Conservation (phyloP, 2,329 filamentous ascomycete genomes). For the Curvularia spicifera region DNA sequence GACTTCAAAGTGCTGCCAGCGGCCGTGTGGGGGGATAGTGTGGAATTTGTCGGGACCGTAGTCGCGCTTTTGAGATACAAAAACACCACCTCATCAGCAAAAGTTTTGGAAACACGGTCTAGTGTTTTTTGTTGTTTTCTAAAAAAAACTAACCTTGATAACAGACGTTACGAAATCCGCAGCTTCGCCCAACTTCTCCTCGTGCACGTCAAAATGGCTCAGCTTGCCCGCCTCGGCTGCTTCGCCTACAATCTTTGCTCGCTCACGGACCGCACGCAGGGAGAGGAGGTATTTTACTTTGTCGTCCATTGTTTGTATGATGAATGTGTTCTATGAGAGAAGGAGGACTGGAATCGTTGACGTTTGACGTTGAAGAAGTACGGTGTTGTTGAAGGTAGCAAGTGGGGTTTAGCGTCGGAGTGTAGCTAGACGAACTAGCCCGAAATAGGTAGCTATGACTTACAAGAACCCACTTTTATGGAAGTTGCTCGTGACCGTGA, state of each 20-base stretch:
- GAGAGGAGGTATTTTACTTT: constrained; percentile 38
- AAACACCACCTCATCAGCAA: not conserved
- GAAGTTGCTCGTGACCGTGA: constrained; percentile 13
- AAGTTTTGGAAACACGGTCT: too few species aligned
- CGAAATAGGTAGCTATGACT: constrained; percentile 13
- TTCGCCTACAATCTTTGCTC: constrained; percentile 34
- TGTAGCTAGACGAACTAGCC: constrained; percentile 5
- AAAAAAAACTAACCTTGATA: constrained; percentile 71
- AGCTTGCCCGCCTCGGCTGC: constrained; percentile 56
- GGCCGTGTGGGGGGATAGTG: constrained; percentile 71
- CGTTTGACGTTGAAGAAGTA: constrained; percentile 6
- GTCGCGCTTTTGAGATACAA: constrained; percentile 61
- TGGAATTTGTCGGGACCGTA: constrained; percentile 64
- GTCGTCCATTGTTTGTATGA: constrained; percentile 24
- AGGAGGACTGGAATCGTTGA: not conserved
- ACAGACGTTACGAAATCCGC: constrained; percentile 83
- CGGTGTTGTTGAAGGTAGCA: constrained; percentile 12
- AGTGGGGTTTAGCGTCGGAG: constrained; percentile 16
- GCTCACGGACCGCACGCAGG: constrained; percentile 35
- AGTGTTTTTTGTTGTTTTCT: too few species aligned
- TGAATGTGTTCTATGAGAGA: not conserved
- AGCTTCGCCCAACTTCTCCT: constrained; percentile 77
- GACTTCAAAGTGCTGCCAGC: constrained; percentile 81
- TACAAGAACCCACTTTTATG: constrained; percentile 13
- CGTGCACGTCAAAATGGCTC: constrained; percentile 84